A percentile compares a stretch with the other conserved stretches of the same genome.
Evolutionary conservation across 768 basidiomycete species (phyloP).

Genomic region (Agaricus sinodeliciosus): DNA sequence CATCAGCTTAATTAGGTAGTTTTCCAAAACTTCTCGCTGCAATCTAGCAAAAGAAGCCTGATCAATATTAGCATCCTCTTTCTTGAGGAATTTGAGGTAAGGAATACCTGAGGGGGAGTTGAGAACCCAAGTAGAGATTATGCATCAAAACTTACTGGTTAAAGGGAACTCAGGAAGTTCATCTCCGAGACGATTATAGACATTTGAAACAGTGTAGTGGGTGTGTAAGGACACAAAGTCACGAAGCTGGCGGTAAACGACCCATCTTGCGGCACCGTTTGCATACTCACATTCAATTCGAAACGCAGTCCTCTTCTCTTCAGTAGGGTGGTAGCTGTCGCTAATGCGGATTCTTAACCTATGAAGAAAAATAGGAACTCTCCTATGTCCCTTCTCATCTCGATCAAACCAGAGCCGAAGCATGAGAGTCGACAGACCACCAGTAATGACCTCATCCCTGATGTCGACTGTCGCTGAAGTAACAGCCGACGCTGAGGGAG

Average conservation of each 20-base stretch:
- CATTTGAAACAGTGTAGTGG: conserved; percentile 84
- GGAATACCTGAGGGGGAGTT: conserved; percentile 48
- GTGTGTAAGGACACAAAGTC: conserved; percentile 89
- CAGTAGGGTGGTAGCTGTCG: conserved; percentile 78
- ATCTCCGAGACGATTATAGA: conserved; percentile 63
- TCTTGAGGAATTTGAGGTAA: conserved; percentile 81
- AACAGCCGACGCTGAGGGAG: conserved; percentile 39
- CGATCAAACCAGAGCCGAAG: conserved; percentile 80
- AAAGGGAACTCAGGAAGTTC: conserved; percentile 89
- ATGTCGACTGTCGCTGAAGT: conserved; percentile 58
- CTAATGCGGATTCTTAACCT: conserved; percentile 79
- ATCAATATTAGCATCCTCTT: conserved; percentile 51
- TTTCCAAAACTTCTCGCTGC: conserved; percentile 80
- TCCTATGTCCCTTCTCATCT: conserved; percentile 78
- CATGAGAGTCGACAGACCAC: conserved; percentile 75
- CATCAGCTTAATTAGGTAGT: conserved; percentile 82
- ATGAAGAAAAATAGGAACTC: conserved; percentile 73
- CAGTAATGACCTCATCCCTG: conserved; percentile 75
- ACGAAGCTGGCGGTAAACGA: conserved; percentile 87
- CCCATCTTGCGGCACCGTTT: conserved; percentile 89
- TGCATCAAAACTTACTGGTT: conserved; percentile 44
- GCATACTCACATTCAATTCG: conserved; percentile 96
- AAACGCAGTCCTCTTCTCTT: conserved; percentile 73
- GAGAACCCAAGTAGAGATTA: background rate
- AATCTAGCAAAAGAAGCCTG: conserved; percentile 73